Evolutionary conservation across 352 stramenopile genomes (phyloP).

Genomic region (Globisporangium radiosum): DNA sequence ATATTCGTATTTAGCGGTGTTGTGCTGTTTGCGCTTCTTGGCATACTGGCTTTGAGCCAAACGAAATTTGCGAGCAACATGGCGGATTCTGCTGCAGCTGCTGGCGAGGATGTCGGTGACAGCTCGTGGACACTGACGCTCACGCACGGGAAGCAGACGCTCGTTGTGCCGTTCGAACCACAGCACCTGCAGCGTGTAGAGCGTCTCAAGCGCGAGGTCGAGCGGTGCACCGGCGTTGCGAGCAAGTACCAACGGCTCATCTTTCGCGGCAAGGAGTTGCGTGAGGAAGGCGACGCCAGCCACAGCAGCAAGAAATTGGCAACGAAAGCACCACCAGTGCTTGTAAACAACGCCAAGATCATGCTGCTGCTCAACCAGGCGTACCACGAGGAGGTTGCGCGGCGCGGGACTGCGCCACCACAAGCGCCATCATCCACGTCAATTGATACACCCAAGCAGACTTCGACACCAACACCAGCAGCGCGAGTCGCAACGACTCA

Average conservation of each 20-base stretch:
- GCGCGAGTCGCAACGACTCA: not conserved
- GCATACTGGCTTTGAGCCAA: no score
- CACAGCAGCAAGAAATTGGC: slow-evolving; percentile 4
- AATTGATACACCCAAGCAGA: no score
- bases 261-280: slow-evolving; percentile 39
- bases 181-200: slow-evolving; percentile 21
- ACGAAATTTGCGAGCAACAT: no score
- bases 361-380: slow-evolving; percentile 33
- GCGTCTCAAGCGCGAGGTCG: slow-evolving; percentile 25
- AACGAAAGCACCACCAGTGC: not conserved
- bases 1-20: no score
- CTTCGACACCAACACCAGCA: not conserved
- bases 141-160: slow-evolving; percentile 43
- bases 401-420: not conserved
- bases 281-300: not conserved
- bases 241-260: slow-evolving; percentile 48
- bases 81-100: no score
- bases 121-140: slow-evolving; percentile 15
- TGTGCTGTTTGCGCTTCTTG: no score
- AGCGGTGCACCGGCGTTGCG: slow-evolving; percentile 25
- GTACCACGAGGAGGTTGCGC: slow-evolving; percentile 15
- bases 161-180: slow-evolving; percentile 18
- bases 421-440: not conserved
- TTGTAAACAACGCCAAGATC: slow-evolving; percentile 34
- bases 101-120: not conserved